A percentile compares a stretch with the other conserved stretches of the same genome.
phyloP scores from a whole-genome alignment of 2,329 filamentous ascomycete genomes.

The Trichoderma afroharzianum region DNA sequence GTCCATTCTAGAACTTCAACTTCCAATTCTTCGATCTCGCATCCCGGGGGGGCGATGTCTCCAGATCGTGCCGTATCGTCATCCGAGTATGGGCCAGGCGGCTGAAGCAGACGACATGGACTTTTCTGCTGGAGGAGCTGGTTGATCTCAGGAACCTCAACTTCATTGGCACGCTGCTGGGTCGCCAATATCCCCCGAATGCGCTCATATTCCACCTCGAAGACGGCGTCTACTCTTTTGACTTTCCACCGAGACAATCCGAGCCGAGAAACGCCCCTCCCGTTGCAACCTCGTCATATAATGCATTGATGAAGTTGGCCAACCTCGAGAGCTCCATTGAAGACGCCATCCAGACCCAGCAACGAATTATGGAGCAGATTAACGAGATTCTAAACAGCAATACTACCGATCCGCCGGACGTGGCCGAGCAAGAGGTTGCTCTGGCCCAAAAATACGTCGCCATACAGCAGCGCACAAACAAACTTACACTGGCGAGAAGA shows the following conservation, averaged over 20 bases:
- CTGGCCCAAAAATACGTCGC: conserved; percentile 54
- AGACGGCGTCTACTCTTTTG: conserved; percentile 82
- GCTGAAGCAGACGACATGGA: conserved; percentile 49
- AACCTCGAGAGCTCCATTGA: conserved; percentile 89
- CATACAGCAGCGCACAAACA: conserved; percentile 63
- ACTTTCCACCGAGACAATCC: conserved; percentile 54
- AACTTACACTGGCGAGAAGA: conserved; percentile 57
- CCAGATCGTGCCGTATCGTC: conserved; percentile 61
- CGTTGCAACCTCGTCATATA: conserved; percentile 73
- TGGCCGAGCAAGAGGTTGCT: conserved; percentile 47
- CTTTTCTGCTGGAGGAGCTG: conserved; percentile 66
- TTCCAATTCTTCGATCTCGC: conserved; percentile 81
- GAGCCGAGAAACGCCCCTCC: conserved; percentile 51
- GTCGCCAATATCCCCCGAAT: conserved; percentile 74
- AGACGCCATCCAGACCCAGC: conserved; percentile 76
- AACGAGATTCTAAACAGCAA: conserved; percentile 51
- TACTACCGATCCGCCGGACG: conserved; percentile 41
- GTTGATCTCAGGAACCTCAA: conserved; percentile 71
- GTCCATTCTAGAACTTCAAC: conserved; percentile 64
- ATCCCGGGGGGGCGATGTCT: conserved; percentile 57
- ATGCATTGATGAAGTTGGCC: conserved; percentile 79
- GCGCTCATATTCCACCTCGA: conserved; percentile 80
- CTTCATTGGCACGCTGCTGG: conserved; percentile 69
- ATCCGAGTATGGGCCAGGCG: conserved; percentile 71
- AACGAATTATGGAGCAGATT: conserved; percentile 74